Evolutionary conservation across 305 asterid genomes (phyloP), one percentile per base, ranked within the genome.

Genomic region (Striga hermonthica): DNA sequence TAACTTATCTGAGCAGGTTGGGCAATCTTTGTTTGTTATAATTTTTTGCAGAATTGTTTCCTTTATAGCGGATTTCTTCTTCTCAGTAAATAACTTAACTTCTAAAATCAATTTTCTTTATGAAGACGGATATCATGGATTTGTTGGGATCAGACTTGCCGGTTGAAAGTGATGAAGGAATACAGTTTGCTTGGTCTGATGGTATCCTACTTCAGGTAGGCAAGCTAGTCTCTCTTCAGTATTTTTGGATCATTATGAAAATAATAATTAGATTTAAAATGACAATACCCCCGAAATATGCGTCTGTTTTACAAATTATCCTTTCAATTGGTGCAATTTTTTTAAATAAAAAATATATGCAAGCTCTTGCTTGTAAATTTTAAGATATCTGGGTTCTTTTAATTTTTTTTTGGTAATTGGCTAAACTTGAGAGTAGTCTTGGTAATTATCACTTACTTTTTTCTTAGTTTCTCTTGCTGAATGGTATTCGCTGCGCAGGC

Each of bases 71-170:
- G 49, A 71, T 57, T 44, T 39, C 57, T 58, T 60, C 56, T 62
- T 68, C 55, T 50, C 44, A 22, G 2, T 37, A 57, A 37, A 58
- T n/a, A 53, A 12, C 48, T 34, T 44, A 67, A 41, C 50, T 44
- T 43, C 65, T 57, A 71, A 47, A 74, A 69, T 69, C 76, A 61
- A 64, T 63, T 61, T 63, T 74, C 62, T 60, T 73, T 28, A 70
- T 79, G 83, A 84, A 94, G 99, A 94, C 99, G 13, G 99, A 94
- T 75, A 88, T 94, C 55, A 90, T 94, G 99, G 99, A 94, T 73
- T 77, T 94, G 74, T 73, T 94, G 83, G 99, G 99, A 70, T 94
- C 96, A 15, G 99, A 94, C 78, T 84, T 94, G 74, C 99, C 99
- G 3, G 90, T 84, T 64, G 99, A 94, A 81, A 87, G 89, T 82